Evolutionary conservation across 805 yeast species (phyloP), one percentile per base, ranked within the genome.

Genomic region (Wickerhamomyces bovis): DNA sequence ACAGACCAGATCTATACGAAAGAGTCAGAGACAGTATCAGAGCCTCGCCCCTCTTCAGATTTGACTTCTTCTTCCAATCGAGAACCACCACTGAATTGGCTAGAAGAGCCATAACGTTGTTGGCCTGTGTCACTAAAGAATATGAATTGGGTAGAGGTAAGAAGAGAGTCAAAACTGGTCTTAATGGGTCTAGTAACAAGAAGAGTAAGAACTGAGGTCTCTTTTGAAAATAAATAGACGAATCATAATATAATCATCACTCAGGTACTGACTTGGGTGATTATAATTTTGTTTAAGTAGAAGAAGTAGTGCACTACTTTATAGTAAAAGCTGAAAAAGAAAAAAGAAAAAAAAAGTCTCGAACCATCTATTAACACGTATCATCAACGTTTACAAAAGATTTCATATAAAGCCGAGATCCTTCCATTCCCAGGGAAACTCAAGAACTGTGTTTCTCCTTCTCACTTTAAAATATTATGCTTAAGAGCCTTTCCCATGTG

Each of bases 11-110:
- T 58, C 69, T 92, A 15, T 86, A 83, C 60, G 99, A 92, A 48
- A 65, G 77, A 51, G 82, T 92, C 42, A 75, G 89, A 45, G 87
- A 83, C 49, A 82, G 84, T 25, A 81, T 92, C 38, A 72, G 87
- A 47, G 77, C 76, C 38, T 80, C 86, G 12, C 86, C 92, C 5
- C 67, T 88, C 60, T 89, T 92, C 68, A 78, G 89, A 54, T 84
- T 88, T 60, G 96, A 94, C 65, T 89, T 86, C 72, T 89, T 86
- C 67, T 77, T 94, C 59, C 85, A 86, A 54, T 81, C 89, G 45
- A 75, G 97, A 56, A 80, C 85, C 6, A 74, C 88, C 0, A 70
- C 78, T 3, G 99, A 94, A 65, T 68, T 94, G 35, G 75, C 84
- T 7, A 77, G 98, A 66, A 75, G 99, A 55, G 84, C 95, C 54